These are phyloP conservation scores for Colletotrichum lini DNA, from an alignment of 2,329 filamentous ascomycete species.

Conservation along the genomic window DNA sequence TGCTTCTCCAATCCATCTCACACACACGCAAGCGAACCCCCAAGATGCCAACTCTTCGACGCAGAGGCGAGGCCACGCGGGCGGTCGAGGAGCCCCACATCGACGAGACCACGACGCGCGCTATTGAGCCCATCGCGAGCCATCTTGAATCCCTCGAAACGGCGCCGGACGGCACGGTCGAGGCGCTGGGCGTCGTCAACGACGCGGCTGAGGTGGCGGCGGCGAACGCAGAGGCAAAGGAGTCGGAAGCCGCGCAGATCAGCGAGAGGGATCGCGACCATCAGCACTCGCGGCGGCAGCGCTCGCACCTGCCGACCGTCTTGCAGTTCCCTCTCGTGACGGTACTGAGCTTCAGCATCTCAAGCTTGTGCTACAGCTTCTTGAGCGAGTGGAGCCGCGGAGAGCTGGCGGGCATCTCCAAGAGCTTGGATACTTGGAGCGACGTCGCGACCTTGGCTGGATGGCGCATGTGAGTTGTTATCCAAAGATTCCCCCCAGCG, in stretches of 20 bases:
- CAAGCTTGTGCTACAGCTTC: conserved; percentile 74
- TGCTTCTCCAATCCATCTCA: conserved; percentile 5
- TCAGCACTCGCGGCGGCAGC: conserved; percentile 27
- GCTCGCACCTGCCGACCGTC: conserved; percentile 58
- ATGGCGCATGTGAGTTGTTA: conserved; percentile 69
- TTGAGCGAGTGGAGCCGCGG: conserved; percentile 71
- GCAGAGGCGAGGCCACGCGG: conserved; percentile 35
- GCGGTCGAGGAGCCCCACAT: conserved; percentile 19
- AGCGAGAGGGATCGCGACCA: conserved; percentile 34
- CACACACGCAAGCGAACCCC: not conserved
- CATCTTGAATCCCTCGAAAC: conserved; percentile 41
- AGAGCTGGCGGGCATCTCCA: conserved; percentile 78
- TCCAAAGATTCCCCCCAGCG: not conserved
- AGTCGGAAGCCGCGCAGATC: conserved; percentile 29
- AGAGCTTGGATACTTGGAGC: conserved; percentile 72
- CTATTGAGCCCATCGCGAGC: conserved; percentile 41
- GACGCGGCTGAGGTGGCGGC: conserved; percentile 36
- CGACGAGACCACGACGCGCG: conserved; percentile 39
- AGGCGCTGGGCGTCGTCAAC: conserved; percentile 42
- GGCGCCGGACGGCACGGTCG: conserved; percentile 35
- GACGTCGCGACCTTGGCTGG: conserved; percentile 69
- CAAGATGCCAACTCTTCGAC: conserved; percentile 41
- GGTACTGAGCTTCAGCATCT: conserved; percentile 72
- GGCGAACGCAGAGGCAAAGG: conserved; percentile 3
- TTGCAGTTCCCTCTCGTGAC: conserved; percentile 69